Percentiles rank a stretch among this genome's conserved stretches.
Evolutionary conservation across 2,329 filamentous ascomycete species (phyloP).

Genomic region (Lasiodiplodia sp.): DNA sequence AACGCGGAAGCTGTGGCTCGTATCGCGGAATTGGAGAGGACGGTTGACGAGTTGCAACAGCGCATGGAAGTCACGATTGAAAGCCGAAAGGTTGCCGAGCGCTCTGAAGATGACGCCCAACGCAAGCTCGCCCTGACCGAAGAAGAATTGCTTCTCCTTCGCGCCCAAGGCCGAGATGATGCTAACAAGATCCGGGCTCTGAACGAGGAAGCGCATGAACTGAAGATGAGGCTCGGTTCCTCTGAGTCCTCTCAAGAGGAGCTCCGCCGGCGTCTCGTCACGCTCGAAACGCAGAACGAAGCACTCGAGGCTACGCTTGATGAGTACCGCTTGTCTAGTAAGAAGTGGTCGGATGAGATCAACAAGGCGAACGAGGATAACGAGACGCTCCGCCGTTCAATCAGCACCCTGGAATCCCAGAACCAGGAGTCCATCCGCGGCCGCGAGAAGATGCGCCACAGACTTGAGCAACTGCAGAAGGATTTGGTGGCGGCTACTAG

Average conservation of each 20-base stretch:
- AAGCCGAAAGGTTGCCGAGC: constrained; percentile 51
- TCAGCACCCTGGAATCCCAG: constrained; percentile 77
- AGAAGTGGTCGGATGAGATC: constrained; percentile 66
- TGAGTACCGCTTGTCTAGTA: constrained; percentile 68
- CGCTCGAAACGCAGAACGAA: constrained; percentile 58
- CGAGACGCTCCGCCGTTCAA: constrained; percentile 75
- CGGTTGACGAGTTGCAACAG: constrained; percentile 43
- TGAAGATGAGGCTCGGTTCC: constrained; percentile 45
- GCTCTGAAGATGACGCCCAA: constrained; percentile 52
- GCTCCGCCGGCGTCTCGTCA: constrained; percentile 26
- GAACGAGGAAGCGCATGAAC: constrained; percentile 51
- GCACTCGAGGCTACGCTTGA: constrained; percentile 67
- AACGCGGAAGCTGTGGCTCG: constrained; percentile 43
- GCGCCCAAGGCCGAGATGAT: constrained; percentile 52
- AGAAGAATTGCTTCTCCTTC: constrained; percentile 56
- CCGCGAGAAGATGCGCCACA: constrained; percentile 81
- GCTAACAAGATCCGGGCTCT: constrained; percentile 51
- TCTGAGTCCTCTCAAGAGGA: constrained; percentile 38
- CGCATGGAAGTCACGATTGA: constrained; percentile 51
- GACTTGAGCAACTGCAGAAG: constrained; percentile 84
- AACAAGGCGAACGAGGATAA: constrained; percentile 62
- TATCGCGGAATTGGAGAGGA: constrained; percentile 45
- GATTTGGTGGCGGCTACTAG: constrained; percentile 82
- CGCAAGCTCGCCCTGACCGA: constrained; percentile 57
- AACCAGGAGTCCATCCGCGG: constrained; percentile 86